Percentiles rank a stretch among this genome's conserved stretches.
These are phyloP conservation scores for Lagerstroemia speciosa DNA, from an alignment of 345 rosid genomes.

Conservation along the genomic window DNA sequence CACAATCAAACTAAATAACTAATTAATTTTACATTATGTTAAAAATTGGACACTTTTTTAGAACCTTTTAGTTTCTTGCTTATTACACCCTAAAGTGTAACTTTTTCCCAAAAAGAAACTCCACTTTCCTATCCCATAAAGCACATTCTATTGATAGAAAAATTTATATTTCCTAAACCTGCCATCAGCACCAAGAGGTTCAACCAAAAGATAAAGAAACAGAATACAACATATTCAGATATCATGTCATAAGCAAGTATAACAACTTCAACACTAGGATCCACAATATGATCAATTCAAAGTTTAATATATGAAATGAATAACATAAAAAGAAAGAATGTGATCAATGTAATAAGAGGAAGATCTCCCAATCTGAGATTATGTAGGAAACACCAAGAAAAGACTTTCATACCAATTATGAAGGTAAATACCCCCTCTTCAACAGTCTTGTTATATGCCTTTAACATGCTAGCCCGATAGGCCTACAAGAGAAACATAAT, in stretches of 20 bases:
- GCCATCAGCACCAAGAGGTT: slow-evolving; percentile 17
- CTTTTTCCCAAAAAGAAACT: background rate
- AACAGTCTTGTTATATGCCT: slow-evolving; percentile 81
- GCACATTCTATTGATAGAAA: background rate
- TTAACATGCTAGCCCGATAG: slow-evolving; percentile 92
- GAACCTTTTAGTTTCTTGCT: background rate
- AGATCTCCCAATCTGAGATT: background rate
- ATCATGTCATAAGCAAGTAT: background rate
- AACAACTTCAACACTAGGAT: background rate
- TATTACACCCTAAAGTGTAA: background rate
- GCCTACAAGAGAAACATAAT: slow-evolving; percentile 27
- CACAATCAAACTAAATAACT: slow-evolving; percentile 44
- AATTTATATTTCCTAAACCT: background rate
- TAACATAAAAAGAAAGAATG: background rate
- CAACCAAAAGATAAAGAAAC: slow-evolving; percentile 14
- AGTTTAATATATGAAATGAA: background rate
- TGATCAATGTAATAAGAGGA: background rate
- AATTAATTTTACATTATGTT: slow-evolving; percentile 27
- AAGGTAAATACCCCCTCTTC: slow-evolving; percentile 82
- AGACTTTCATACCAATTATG: slow-evolving; percentile 63
- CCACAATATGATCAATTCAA: background rate
- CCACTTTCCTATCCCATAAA: background rate
- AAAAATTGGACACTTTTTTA: slow-evolving; percentile 17
- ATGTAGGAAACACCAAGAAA: slow-evolving; percentile 19
- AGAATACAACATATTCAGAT: background rate